Conservation (phyloP, 768 basidiomycete genomes). For the Serendipita sp. region DNA sequence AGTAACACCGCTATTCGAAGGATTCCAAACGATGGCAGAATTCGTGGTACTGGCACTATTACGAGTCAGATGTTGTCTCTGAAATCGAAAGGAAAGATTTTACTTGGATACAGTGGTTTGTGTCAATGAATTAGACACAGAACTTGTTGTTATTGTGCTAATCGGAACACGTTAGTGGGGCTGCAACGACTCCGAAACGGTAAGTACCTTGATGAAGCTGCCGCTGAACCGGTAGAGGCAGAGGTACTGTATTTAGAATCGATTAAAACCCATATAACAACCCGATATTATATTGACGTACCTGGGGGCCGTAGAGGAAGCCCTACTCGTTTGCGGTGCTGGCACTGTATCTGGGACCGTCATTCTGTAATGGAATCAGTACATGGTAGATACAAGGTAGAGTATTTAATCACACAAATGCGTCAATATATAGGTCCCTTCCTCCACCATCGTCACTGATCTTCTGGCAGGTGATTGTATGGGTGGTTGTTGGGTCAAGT, state of each 20-base stretch:
- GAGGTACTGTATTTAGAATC: too few relatives aligned
- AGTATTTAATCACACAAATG: not conserved
- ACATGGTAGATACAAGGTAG: not conserved
- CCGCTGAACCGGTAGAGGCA: too few relatives aligned
- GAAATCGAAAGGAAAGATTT: too few relatives aligned
- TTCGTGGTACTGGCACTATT: not conserved
- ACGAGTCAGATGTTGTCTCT: not conserved
- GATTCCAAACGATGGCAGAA: not conserved
- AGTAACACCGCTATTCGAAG: not conserved
- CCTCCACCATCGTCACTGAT: not conserved
- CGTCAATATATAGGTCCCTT: not conserved
- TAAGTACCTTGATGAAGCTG: too few relatives aligned
- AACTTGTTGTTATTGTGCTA: too few relatives aligned
- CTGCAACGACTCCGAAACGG: too few relatives aligned
- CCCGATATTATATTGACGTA: not conserved
- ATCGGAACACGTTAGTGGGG: too few relatives aligned
- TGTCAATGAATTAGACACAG: too few relatives aligned
- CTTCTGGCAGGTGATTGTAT: not conserved
- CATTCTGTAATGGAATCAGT: not conserved
- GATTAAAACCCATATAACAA: not conserved
- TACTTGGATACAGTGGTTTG: too few relatives aligned
- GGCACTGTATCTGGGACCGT: not conserved
- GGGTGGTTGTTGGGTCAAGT: not conserved
- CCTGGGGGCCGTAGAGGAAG: not conserved
- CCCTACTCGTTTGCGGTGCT: not conserved